Percentiles rank a stretch among this genome's conserved stretches.
Evolutionary conservation across 805 yeast genomes (phyloP).

Genomic region (Lachancea lanzarotensis): DNA sequence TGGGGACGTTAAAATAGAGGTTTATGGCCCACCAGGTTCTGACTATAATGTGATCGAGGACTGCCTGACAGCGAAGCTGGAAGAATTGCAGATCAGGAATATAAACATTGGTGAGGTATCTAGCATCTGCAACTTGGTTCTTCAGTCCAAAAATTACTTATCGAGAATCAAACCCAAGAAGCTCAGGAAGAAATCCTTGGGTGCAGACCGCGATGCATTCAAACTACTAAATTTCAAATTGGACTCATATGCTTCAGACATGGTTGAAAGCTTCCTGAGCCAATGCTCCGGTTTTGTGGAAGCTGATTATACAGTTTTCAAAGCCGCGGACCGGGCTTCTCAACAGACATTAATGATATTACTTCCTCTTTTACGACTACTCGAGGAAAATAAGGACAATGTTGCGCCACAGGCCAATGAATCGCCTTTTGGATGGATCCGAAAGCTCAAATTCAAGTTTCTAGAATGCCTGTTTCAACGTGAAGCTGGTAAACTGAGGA

Average conservation of each 20-base stretch:
- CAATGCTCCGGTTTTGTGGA: not conserved
- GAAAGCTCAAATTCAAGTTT: not conserved
- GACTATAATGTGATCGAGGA: no score
- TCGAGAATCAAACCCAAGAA: not conserved
- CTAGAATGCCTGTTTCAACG: not conserved
- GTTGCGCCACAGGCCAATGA: not conserved
- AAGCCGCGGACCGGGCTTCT: not conserved
- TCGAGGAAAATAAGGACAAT: not conserved
- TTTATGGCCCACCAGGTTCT: no score
- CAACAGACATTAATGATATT: not conserved
- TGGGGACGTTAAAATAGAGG: no score
- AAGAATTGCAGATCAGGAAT: not conserved
- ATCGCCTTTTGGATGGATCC: not conserved
- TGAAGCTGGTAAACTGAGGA: not conserved
- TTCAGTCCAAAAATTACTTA: no score
- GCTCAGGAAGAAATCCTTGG: not conserved
- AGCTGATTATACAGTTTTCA: not conserved
- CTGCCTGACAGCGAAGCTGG: no score
- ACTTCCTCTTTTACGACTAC: not conserved
- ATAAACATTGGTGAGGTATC: no score
- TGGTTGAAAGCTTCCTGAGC: not conserved
- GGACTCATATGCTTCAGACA: not conserved
- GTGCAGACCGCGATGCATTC: not conserved
- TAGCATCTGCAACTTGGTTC: no score
- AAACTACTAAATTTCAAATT: not conserved